Evolutionary conservation across 2,329 filamentous ascomycete species (phyloP), one percentile per base, ranked within the genome.

Genomic region (Cytospora piceicola): DNA sequence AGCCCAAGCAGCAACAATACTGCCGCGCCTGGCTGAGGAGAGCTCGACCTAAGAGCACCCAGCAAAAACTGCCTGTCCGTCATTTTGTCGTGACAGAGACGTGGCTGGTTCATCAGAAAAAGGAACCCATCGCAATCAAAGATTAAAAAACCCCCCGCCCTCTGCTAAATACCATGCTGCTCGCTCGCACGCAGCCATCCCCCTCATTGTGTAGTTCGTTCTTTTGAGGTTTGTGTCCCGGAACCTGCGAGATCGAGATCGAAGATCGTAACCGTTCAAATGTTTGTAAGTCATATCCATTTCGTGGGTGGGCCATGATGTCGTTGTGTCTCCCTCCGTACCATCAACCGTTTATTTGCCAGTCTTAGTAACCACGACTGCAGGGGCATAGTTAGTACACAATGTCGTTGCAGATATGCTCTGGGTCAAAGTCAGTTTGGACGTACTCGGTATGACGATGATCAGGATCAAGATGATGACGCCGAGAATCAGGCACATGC

Each of bases 401-500:
- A 22, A 22, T 52, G 29, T 12, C 9, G 11, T 27, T 9, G 36
- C 22, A 46, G 27, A 30, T 14, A 57, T 3, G 29, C n/a, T 32
- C 27, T 34, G 15, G 24, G 29, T 11, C 7, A n/a, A 5, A 17
- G 20, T 64, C n/a, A n/a, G n/a, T n/a, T n/a, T 69, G 70, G 46
- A 80, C 88, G 76, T 88, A 97, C 94, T 93, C 71, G 95, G 95
- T 72, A 98, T 89, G 75, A 99, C 95, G 77, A 99, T 98, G 78
- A 99, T 87, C 72, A 96, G 82, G 72, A 99, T 86, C 73, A 99
- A 85, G 72, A 98, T 86, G 78, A 98, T 90, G 79, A 99, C 91
- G 75, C 94, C 95, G 67, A 89, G 85, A 76, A 96, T 91, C 73
- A 99, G 84, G 82, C 94, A 98, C 85, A 97, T 95, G 79, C 95